Conservation (phyloP, 306 rosid species). For the Benincasa hispida region DNA sequence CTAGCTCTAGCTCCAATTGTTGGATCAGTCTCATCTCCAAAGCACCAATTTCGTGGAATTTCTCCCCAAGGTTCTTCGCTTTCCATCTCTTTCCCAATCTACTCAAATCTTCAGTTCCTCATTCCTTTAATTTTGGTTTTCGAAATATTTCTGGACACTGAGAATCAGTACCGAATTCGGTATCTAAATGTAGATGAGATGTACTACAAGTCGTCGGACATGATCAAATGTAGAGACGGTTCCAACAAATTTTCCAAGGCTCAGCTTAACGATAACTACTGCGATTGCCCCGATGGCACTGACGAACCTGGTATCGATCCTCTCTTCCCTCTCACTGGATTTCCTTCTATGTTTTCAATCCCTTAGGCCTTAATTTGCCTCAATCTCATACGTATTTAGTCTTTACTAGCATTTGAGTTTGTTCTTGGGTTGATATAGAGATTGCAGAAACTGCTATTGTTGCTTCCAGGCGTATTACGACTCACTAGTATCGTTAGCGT, state of each 20-base stretch:
- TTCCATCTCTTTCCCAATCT: background rate
- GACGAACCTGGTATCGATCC: conserved; percentile 74
- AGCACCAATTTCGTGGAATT: conserved; percentile 47
- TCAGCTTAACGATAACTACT: conserved; percentile 87
- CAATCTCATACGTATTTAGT: background rate
- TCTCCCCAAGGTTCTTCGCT: conserved; percentile 52
- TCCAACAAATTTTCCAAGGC: conserved; percentile 54
- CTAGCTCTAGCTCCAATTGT: conserved; percentile 13
- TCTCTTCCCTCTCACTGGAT: background rate
- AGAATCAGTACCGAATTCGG: background rate
- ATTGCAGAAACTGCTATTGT: background rate
- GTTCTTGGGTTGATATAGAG: background rate
- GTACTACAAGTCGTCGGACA: conserved; percentile 59
- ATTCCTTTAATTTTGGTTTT: background rate
- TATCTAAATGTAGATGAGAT: conserved; percentile 39
- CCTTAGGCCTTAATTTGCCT: background rate
- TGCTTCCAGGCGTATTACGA: background rate
- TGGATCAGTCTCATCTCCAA: conserved; percentile 33
- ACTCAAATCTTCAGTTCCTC: background rate
- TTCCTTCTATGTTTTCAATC: background rate
- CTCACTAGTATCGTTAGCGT: background rate
- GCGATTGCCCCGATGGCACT: conserved; percentile 91
- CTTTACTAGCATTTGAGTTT: background rate
- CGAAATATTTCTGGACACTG: background rate
- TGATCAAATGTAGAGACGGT: conserved; percentile 69